Evolutionary conservation across 1,284 basidiomycete species (phyloP), one percentile per base, ranked within the genome.

Genomic region (Mycena sp.): DNA sequence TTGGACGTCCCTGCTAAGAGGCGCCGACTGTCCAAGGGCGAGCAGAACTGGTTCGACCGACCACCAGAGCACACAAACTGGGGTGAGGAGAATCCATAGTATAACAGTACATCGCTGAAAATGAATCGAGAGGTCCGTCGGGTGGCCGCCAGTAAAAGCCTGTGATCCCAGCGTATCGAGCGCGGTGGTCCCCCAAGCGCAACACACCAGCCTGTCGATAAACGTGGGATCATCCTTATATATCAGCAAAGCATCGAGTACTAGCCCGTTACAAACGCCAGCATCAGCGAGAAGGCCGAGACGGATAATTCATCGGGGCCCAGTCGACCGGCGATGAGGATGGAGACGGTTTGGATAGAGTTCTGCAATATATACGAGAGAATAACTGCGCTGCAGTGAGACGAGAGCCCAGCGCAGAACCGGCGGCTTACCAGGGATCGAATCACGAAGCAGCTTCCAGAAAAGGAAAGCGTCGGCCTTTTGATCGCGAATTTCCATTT

Each of bases 141-240:
- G 79, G 41, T 73, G 79, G 41, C 86, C 83, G 29, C 88, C 88
- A 9, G 90, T 91, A 75, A 88, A 92, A 0, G 89, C 84, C 69
- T 91, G 88, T 5, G 90, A 92, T 41, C 90, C 90, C 58, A 92
- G 79, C 1, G 91, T 92, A 74, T 92, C 90, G 30, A 92, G 79
- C 10, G 90, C 90, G 1, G 91, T 92, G 1, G 90, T 89, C 90
- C 91, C 12, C 90, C 90, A 21, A 93, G 81, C 5, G 90, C 90
- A 60, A 92, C 81, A 70, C 86, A 88, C 88, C 90, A 91, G 23
- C 89, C 90, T 90, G 69, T 67, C 70, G 67, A 58, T 70, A 73
- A 69, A 71, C 70, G 79, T 87, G 84, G 83, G 86, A 87, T 81
- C 81, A 78, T 74, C 68, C 70, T 65, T 64, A 61, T 17, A 59